Evolutionary conservation across 2,329 filamentous ascomycete species (phyloP).

Genomic region (Metarhizium album): DNA sequence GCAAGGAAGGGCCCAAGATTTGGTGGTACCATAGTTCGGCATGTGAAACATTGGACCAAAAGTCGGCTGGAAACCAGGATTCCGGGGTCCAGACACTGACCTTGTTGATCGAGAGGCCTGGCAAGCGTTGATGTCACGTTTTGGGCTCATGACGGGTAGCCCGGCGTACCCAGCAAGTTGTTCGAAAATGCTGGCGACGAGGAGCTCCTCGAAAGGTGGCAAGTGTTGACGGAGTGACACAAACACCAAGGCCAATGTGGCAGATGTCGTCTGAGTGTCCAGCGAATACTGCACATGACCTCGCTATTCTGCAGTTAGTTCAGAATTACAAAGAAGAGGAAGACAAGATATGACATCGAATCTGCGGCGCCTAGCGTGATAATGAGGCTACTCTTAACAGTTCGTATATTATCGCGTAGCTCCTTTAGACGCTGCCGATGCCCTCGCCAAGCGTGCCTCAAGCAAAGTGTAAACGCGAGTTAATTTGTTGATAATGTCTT

Average conservation of each 20-base stretch:
- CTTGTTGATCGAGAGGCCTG: conserved; percentile 11
- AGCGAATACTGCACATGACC: conserved; percentile 2
- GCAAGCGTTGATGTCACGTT: conserved; percentile 14
- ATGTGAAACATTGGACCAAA: conserved; percentile 18
- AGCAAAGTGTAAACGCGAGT: conserved; percentile 8
- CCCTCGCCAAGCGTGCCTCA: conserved; percentile 11
- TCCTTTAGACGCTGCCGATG: conserved; percentile 14
- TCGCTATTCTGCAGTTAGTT: background rate
- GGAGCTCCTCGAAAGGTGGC: conserved; percentile 8
- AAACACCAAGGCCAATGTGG: background rate
- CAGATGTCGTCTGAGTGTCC: conserved; percentile 1
- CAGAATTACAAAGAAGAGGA: background rate
- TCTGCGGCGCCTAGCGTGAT: conserved; percentile 18
- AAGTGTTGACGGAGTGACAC: background rate
- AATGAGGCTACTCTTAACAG: conserved; percentile 18
- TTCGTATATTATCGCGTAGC: conserved; percentile 16
- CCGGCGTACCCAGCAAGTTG: conserved; percentile 18
- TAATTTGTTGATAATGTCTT: conserved; percentile 12
- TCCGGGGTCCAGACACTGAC: conserved; percentile 19
- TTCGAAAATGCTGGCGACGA: conserved; percentile 12
- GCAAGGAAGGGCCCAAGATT: conserved; percentile 14
- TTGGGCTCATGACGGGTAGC: conserved; percentile 15
- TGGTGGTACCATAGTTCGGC: conserved; percentile 15
- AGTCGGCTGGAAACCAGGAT: conserved; percentile 21
- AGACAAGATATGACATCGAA: conserved; percentile 10